Base-by-base conservation (phyloP, 768 basidiomycete genomes). In the Russula emetica region DNA sequence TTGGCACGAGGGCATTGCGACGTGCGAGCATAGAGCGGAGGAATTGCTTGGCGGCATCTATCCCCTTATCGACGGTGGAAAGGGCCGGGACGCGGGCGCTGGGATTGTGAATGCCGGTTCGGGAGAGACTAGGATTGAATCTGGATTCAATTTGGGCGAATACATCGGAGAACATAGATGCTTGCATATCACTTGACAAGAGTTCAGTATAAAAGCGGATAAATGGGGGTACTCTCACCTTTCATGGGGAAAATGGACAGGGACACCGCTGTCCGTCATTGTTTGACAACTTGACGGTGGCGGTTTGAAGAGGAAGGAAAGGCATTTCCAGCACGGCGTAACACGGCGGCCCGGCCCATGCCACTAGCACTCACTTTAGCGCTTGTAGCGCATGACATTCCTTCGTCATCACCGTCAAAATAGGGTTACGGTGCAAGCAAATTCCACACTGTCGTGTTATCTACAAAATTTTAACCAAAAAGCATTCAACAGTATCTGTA, bases 1-100 rank as follows among this genome's bases (percentile, higher is more conserved):
- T 52, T 3, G 49, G 47, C 0, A 18, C n/a, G 18, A 67, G 55
- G 47, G 47, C 34, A 24, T 67, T 67, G 24, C 62, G 62, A 13
- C 50, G 47, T n/a, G 58, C 53, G 16, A 55, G 47, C 13, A 60
- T n/a, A 14, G 57, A 20, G 34, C 4, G 34, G n/a, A 53, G 8
- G 42, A 22, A 34, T 9, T 26, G 44, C 40, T 6, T 60, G 18
- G 55, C 34, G 8, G 42, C 51, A 0, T 59, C 58, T 11, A 64
- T 50, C 5, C 60, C 44, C 34, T 63, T 38, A 18, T 57, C 50
- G 16, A 58, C 26, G 1, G 24, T 10, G 42, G 47, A 49, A 47
- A 62, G 18, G 55, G 53, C 58, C 5, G 36, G 20, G 38, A 34
- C 2, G 24, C 45, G 53, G 6, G 44, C 34, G 7, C 20, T 32